Percentiles rank a stretch among this genome's conserved stretches.
phyloP scores from a whole-genome alignment of 306 rosid species.

The Acmispon strigosus region DNA sequence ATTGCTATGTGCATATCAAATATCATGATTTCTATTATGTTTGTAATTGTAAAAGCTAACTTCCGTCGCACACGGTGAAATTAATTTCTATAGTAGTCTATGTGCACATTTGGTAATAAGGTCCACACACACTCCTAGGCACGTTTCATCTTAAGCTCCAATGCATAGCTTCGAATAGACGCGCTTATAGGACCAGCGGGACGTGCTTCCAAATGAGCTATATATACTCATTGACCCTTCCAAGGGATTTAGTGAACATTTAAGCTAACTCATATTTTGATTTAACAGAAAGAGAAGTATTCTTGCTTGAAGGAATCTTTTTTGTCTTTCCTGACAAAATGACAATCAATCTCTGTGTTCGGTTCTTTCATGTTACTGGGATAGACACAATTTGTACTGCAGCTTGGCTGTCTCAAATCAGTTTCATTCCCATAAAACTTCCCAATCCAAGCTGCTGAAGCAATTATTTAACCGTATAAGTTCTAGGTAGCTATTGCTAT shows the following conservation, averaged over 20 bases:
- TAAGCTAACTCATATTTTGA: neutral
- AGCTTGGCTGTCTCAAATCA: neutral
- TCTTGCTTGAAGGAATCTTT: neutral
- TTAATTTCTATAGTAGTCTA: neutral
- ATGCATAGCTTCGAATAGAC: too few species aligned
- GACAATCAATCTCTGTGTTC: neutral
- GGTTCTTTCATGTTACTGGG: neutral
- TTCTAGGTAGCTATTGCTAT: neutral
- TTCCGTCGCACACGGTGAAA: neutral
- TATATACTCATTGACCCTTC: neutral
- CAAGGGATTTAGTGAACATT: neutral
- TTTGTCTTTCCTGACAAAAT: neutral
- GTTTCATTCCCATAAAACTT: neutral
- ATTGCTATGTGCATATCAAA: neutral
- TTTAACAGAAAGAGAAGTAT: neutral
- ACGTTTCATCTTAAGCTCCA: too few species aligned
- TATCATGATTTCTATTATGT: constrained; percentile 7
- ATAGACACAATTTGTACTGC: neutral
- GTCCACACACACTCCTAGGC: too few species aligned
- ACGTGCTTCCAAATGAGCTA: too few species aligned
- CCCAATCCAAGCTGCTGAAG: neutral
- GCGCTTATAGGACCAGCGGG: too few species aligned
- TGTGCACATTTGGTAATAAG: too few species aligned
- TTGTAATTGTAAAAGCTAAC: neutral
- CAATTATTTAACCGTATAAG: neutral